Evolutionary conservation across 257 asterid species (phyloP).

Genomic region (Echites panduratus): DNA sequence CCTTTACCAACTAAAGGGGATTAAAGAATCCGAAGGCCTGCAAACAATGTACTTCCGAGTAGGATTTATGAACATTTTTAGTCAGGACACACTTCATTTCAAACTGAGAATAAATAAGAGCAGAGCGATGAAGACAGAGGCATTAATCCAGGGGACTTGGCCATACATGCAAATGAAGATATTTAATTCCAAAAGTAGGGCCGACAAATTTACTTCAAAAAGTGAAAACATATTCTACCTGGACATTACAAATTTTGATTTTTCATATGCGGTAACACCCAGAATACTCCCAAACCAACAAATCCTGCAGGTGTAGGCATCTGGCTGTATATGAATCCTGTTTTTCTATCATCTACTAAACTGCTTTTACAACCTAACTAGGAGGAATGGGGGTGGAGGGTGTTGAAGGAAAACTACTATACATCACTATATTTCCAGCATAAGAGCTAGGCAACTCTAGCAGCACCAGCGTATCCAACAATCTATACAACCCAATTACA

Average conservation of each 20-base stretch:
- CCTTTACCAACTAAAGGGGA: no score
- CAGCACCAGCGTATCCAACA: slow-evolving; percentile 24
- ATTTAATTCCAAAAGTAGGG: no score
- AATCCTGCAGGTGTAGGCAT: background rate
- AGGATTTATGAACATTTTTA: background rate
- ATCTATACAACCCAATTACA: slow-evolving; percentile 41
- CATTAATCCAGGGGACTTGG: no score
- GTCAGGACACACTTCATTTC: background rate
- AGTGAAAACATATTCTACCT: background rate
- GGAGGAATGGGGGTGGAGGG: background rate
- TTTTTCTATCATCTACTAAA: background rate
- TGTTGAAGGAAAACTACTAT: slow-evolving; percentile 21
- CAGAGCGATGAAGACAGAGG: no score
- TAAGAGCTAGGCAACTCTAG: slow-evolving; percentile 11
- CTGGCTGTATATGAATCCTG: background rate
- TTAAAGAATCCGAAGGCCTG: no score
- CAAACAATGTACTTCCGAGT: no score
- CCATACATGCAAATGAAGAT: background rate
- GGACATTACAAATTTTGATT: background rate
- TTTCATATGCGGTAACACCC: background rate
- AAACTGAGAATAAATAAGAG: no score
- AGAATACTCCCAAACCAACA: background rate
- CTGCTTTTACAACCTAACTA: background rate
- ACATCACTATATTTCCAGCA: slow-evolving; percentile 27
- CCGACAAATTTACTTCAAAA: background rate